phyloP scores from a whole-genome alignment of 768 basidiomycete species.

The Rhizopogon rudus region DNA sequence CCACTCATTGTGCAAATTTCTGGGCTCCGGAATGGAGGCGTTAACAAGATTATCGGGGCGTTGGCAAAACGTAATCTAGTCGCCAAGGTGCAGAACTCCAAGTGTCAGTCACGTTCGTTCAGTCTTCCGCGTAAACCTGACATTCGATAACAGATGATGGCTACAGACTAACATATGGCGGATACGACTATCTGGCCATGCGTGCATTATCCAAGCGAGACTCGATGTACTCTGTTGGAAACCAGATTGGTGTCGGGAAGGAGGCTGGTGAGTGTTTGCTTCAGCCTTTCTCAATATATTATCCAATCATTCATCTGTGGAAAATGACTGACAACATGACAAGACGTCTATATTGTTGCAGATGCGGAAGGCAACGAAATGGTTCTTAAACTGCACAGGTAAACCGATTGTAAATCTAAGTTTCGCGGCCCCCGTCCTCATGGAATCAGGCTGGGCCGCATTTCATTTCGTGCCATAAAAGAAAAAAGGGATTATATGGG shows the following conservation, averaged over 20 bases:
- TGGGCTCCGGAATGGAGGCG: constrained; percentile 86
- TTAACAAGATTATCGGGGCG: constrained; percentile 87
- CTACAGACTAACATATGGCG: constrained; percentile 94
- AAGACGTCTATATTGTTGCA: constrained; percentile 89
- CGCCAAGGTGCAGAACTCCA: constrained; percentile 84
- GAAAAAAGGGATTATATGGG: constrained; percentile 95
- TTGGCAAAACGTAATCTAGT: constrained; percentile 91
- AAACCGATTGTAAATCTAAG: neutral
- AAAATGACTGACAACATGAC: neutral
- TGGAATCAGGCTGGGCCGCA: constrained; percentile 76
- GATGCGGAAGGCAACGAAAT: constrained; percentile 80
- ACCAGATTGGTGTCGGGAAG: constrained; percentile 98
- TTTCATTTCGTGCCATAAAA: constrained; percentile 96
- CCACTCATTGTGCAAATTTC: constrained; percentile 88
- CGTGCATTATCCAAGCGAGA: constrained; percentile 88
- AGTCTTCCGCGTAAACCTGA: neutral
- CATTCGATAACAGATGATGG: constrained; percentile 72
- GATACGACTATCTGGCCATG: constrained; percentile 96
- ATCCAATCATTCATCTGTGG: neutral
- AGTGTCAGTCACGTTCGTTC: constrained; percentile 51
- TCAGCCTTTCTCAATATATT: neutral
- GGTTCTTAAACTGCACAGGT: constrained; percentile 94
- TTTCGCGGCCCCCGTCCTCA: constrained; percentile 2
- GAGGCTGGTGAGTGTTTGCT: constrained; percentile 67
- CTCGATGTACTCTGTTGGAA: constrained; percentile 86